Percentiles rank a stretch among this genome's conserved stretches.
Evolutionary conservation across 768 basidiomycete species (phyloP).

Genomic region (Podaxis sp.): DNA sequence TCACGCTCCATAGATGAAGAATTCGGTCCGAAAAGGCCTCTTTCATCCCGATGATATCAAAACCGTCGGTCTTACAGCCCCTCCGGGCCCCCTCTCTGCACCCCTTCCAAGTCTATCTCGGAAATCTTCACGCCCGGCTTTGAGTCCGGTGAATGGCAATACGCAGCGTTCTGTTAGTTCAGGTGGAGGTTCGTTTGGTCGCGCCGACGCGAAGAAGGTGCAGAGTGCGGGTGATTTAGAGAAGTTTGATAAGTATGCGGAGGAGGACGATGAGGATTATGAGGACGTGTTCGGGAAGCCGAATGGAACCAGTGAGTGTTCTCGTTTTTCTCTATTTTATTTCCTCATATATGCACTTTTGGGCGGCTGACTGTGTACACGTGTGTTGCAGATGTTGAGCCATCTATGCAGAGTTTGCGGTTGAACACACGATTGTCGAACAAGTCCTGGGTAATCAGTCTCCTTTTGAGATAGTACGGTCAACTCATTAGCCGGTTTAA

Average conservation of each 20-base stretch:
- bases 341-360: no score
- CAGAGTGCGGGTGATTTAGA: conserved; percentile 65
- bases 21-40: conserved; percentile 66
- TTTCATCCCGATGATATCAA: conserved; percentile 92
- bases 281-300: conserved; percentile 91
- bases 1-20: conserved; percentile 53
- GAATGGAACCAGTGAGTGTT: conserved; percentile 59
- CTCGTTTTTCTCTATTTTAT: conserved; percentile 1
- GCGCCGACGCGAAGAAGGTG: conserved; percentile 56
- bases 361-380: not conserved
- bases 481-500: conserved; percentile 24
- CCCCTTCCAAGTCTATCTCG: conserved; percentile 57
- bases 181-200: conserved; percentile 53
- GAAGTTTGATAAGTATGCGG: conserved; percentile 88
- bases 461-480: not conserved
- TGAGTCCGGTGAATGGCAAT: conserved; percentile 24
- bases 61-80: conserved; percentile 56
- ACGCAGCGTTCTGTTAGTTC: conserved; percentile 30
- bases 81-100: conserved; percentile 64
- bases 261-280: conserved; percentile 88
- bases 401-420: conserved; percentile 72
- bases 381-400: conserved; percentile 45
- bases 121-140: conserved; percentile 51
- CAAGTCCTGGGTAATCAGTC: conserved; percentile 72
- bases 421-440: conserved; percentile 85